These are phyloP conservation scores for Trichosporon coremiiforme DNA, from an alignment of 1,284 basidiomycete species.

Conservation along the genomic window DNA sequence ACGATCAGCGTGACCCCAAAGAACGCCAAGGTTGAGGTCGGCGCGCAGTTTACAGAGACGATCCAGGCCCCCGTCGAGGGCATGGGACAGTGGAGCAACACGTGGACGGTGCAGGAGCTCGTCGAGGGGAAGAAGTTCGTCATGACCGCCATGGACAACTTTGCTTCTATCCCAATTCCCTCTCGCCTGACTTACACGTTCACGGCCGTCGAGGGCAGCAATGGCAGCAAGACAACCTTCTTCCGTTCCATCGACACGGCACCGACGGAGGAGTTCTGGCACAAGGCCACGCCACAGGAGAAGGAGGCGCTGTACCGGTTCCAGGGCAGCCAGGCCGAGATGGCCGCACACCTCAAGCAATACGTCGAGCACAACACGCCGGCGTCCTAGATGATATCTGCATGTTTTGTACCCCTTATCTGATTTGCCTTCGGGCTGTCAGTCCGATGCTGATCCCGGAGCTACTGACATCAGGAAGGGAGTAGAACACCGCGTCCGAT, in stretches of 20 bases:
- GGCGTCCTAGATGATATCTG: not conserved
- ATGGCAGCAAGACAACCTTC: not conserved
- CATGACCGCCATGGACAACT: not conserved
- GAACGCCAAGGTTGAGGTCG: not conserved
- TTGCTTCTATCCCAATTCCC: not conserved
- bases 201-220: not conserved
- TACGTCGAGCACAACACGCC: constrained; percentile 7
- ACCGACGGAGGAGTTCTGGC: constrained; percentile 2
- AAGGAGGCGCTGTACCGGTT: constrained; percentile 11
- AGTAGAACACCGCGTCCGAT: too few relatives aligned
- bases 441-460: not conserved
- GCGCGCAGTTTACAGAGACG: not conserved
- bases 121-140: not conserved
- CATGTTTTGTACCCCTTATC: not conserved
- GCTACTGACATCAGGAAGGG: not conserved
- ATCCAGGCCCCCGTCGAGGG: constrained; percentile 6
- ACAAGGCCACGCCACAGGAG: not conserved
- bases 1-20: not conserved
- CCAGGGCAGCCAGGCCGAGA: not conserved
- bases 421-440: not conserved
- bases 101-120: not conserved
- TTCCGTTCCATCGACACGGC: not conserved
- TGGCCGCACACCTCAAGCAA: constrained; percentile 3
- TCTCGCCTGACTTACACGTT: not conserved
- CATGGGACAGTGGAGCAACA: constrained; percentile 1